Base-by-base conservation (phyloP, 2,329 filamentous ascomycete species). In the Colletotrichum melonis region DNA sequence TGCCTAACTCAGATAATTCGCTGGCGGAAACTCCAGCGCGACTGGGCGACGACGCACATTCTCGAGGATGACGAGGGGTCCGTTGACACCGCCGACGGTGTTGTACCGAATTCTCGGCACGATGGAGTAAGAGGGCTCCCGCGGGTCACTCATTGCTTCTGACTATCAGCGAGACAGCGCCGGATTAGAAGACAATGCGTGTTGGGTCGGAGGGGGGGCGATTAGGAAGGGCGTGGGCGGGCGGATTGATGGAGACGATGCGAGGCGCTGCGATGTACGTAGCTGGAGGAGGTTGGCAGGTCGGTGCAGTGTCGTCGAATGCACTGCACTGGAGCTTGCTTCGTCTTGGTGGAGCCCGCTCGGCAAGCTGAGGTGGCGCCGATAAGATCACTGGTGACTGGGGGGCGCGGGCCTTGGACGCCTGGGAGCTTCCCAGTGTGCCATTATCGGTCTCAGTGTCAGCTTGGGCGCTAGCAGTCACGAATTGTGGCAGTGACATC, bases 11-110 rank as follows among this genome's bases (percentile, higher is more conserved):
- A 38, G 5, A 6, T 35, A 8, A 32, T 28, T 14, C 28, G 11
- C 9, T 24, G 30, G 38, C 80, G 78, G 5, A 46, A 49, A n/a
- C 63, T n/a, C 46, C 22, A 52, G 74, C 60, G 69, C 32, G 60
- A 28, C 30, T 14, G 67, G 60, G 59, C 75, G 58, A 72, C 74
- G 16, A 86, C 92, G 78, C 84, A 97, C 96, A 90, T 97, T 97
- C 83, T 98, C 97, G 78, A 99, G 91, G 81, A 99, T 96, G 82
- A 99, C 97, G 85, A 99, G 91, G 80, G 97, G 97, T 73, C 97
- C 97, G 87, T 99, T 99, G 86, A 99, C 93, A 88, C 96, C 96
- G 81, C 95, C 94, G 82, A 99, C 95, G 79, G 97, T 99, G 88
- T 99, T 99, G 91, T 99, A 99, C 81, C 93, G 92, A 86, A 98